Conservation (phyloP, 805 yeast species). For the Blastobotrys americana region DNA sequence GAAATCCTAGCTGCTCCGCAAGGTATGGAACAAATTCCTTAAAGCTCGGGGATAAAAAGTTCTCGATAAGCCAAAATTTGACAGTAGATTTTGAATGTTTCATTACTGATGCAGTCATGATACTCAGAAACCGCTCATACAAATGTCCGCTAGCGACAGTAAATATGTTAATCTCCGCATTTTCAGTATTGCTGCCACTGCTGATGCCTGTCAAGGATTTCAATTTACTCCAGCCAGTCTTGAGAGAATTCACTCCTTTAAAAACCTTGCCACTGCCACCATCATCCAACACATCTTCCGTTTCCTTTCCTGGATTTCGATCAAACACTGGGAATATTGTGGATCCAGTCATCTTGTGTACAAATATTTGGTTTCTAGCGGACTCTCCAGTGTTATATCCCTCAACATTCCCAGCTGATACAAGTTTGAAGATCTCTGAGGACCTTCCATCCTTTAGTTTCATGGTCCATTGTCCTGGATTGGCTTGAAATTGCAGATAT, state of each 20-base stretch:
- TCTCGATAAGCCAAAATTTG: constrained; percentile 82
- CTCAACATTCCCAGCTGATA: constrained; percentile 4
- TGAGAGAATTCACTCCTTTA: constrained; percentile 3
- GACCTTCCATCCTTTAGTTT: constrained; percentile 39
- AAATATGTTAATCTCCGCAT: constrained; percentile 69
- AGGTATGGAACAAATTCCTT: constrained; percentile 51
- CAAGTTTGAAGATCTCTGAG: constrained; percentile 36
- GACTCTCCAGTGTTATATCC: constrained; percentile 7
- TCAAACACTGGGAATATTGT: constrained; percentile 41
- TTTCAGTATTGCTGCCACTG: constrained; percentile 10
- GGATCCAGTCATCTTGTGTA: constrained; percentile 42
- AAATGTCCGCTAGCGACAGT: constrained; percentile 76
- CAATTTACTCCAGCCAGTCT: constrained; percentile 8
- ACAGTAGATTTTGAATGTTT: constrained; percentile 55
- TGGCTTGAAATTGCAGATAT: constrained; percentile 68
- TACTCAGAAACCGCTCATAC: constrained; percentile 64
- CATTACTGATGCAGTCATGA: constrained; percentile 77
- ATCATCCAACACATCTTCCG: constrained; percentile 16
- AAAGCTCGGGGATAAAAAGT: constrained; percentile 67
- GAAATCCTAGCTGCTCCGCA: constrained; percentile 52
- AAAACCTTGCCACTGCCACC: constrained; percentile 6
- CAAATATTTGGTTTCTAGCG: constrained; percentile 15
- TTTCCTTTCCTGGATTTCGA: constrained; percentile 37
- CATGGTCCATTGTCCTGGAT: constrained; percentile 66
- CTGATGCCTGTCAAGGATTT: constrained; percentile 6